A percentile compares a stretch with the other conserved stretches of the same genome.
Evolutionary conservation across 495 filamentous ascomycete species (phyloP).

Genomic region (Penicillium taxi): DNA sequence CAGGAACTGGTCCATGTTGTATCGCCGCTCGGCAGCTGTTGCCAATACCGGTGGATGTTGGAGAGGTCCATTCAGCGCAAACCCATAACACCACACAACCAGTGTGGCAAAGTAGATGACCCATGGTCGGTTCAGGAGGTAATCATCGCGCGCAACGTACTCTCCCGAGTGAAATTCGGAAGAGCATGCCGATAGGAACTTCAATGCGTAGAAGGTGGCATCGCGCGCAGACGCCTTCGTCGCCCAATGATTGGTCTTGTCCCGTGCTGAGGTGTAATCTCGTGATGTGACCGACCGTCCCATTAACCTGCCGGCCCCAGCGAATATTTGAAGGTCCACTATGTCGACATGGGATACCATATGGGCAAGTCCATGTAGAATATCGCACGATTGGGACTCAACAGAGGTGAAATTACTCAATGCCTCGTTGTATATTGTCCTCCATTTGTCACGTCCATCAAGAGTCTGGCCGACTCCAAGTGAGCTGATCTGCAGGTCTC

Average conservation of each 20-base stretch:
- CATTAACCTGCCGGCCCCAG: conserved; percentile 72
- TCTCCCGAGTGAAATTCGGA: conserved; percentile 43
- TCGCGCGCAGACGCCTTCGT: conserved; percentile 86
- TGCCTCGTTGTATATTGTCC: conserved; percentile 81
- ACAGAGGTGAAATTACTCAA: conserved; percentile 43
- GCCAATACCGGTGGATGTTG: conserved; percentile 42
- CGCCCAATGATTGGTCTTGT: conserved; percentile 79
- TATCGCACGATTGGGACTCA: conserved; percentile 63
- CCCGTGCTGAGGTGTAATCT: conserved; percentile 71
- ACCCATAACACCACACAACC: conserved; percentile 94
- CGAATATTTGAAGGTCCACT: conserved; percentile 95
- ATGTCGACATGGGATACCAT: conserved; percentile 99
- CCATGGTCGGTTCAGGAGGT: conserved; percentile 88
- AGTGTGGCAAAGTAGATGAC: conserved; percentile 91
- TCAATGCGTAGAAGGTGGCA: conserved; percentile 87
- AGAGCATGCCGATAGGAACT: conserved; percentile 75
- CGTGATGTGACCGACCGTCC: conserved; percentile 76
- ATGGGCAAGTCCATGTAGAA: conserved; percentile 88
- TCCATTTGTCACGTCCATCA: conserved; percentile 90
- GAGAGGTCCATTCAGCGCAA: conserved; percentile 77
- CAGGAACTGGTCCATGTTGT: conserved; percentile 75
- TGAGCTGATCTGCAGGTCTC: conserved; percentile 88
- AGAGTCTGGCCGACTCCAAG: conserved; percentile 72
- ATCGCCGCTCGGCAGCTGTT: conserved; percentile 56
- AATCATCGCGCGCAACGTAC: conserved; percentile 84